Evolutionary conservation across 768 basidiomycete genomes (phyloP), one percentile per base, ranked within the genome.

Genomic region (Mycena rosella): DNA sequence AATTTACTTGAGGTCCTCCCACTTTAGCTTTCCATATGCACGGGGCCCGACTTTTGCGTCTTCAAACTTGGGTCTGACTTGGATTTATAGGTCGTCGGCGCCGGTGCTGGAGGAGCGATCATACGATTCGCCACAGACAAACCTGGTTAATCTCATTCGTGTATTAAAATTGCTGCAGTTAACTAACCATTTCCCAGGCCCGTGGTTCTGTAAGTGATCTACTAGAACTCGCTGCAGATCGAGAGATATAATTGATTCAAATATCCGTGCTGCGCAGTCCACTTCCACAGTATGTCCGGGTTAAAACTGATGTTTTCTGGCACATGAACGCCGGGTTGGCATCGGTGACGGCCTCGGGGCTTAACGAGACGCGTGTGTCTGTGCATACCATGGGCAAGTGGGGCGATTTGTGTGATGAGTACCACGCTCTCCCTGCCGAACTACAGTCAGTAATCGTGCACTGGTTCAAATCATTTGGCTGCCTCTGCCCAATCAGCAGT

Each of bases 121-220:
- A 65, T 91, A 47, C 83, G 88, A 14, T 90, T 88, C 79, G 72
- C 77, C 15, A 88, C 89, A 7, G 85, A 89, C 70, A 88, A 87
- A 74, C 79, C 87, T 0, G 89, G 87, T 60, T 47, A 63, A 65
- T 36, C 42, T 34, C 8, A 8, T 6, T n/a, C 17, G 22, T 10
- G 24, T 8, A 15, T 9, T 32, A 24, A 2, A 36, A 45, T n/a
- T 45, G 18, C 22, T 40, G 27, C 6, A 24, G 24, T 29, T 11
- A 2, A 40, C 20, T 0, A 8, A n/a, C n/a, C n/a, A 18, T 8
- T 48, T 8, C 11, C 18, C 44, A 74, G 75, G 75, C 26, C 73
- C 75, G 3, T 76, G 73, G 72, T 76, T 75, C 70, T 76, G 49
- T 62, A 30, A 62, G 60, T 53, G 9, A n/a, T n/a, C 32, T 3